A percentile compares a stretch with the other conserved stretches of the same genome.
phyloP scores from a whole-genome alignment of 345 rosid genomes.

The Populus simonii region DNA sequence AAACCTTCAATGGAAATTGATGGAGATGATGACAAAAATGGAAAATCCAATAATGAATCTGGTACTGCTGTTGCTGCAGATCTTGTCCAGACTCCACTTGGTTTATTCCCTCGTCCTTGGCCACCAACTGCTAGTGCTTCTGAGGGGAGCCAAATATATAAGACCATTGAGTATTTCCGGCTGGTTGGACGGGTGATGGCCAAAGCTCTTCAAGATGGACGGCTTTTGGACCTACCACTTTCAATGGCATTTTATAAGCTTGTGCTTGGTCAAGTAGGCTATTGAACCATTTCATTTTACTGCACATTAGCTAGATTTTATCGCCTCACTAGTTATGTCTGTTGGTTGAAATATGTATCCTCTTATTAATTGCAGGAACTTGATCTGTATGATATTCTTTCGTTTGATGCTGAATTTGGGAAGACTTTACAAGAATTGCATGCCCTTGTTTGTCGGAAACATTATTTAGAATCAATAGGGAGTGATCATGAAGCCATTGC shows the following conservation, averaged over 20 bases:
- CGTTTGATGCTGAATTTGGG: constrained; percentile 83
- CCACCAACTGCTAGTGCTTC: constrained; percentile 65
- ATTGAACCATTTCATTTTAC: background rate
- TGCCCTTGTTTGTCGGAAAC: constrained; percentile 75
- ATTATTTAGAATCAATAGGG: constrained; percentile 50
- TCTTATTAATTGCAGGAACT: constrained; percentile 67
- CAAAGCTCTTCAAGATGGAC: constrained; percentile 99
- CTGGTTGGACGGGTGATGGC: constrained; percentile 97
- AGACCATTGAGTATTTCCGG: constrained; percentile 78
- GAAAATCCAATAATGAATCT: constrained; percentile 26
- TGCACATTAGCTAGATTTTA: background rate
- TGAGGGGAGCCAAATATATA: constrained; percentile 69
- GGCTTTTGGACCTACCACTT: constrained; percentile 85
- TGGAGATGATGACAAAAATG: constrained; percentile 48
- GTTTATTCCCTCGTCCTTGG: constrained; percentile 95
- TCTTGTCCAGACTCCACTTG: constrained; percentile 73
- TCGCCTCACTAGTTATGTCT: background rate
- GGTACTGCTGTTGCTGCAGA: constrained; percentile 41
- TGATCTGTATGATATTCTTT: constrained; percentile 81
- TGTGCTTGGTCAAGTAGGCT: constrained; percentile 82
- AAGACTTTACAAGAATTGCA: constrained; percentile 79
- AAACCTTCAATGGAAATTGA: constrained; percentile 55
- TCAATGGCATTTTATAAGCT: constrained; percentile 84
- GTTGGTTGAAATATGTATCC: background rate
- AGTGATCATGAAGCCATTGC: constrained; percentile 32